Evolutionary conservation across 2,329 filamentous ascomycete genomes (phyloP), one percentile per base, ranked within the genome.

Genomic region (Aspergillus sp.): DNA sequence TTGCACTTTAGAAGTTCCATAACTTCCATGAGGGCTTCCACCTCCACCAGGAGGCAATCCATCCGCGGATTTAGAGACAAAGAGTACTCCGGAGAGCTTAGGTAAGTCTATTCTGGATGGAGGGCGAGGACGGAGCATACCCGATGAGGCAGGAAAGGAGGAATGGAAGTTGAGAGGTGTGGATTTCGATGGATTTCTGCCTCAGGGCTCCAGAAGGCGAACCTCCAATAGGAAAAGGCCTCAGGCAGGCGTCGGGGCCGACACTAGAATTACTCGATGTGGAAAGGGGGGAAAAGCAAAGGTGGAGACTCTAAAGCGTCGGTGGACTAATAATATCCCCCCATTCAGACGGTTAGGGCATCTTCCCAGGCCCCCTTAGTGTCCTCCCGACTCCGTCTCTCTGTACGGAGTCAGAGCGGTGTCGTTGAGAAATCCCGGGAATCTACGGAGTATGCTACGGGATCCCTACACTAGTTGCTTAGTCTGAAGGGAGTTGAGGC

Each of bases 131-230:
- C 47, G 45, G 56, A 61, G 56, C 22, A 49, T 22, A 49, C 56
- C 56, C 29, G 57, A 54, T 49, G 10, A 32, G 47, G 57, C 5
- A 46, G 57, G 56, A 47, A 12, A 9, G 55, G 55, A 32, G 49
- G 18, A 31, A 36, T 52, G 47, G 42, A 18, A 24, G 20, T 22
- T 18, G 22, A 47, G 45, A 18, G 11, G 18, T 4, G 45, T 47
- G 45, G 45, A 24, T 47, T 47, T 47, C 36, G 45, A 20, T 47
- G 45, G 45, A 47, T 31, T 54, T 42, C 59, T 59, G 52, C 56
- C 45, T 59, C 50, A 60, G 56, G 61, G 58, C 52, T 58, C 59
- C 58, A 61, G 61, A 63, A 56, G 58, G 58, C 55, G 61, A 57
- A 52, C 52, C 39, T 31, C 58, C 32, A 53, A 45, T 18, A 24